Evolutionary conservation across 805 yeast species (phyloP), one percentile per base, ranked within the genome.

Genomic region (Myxozyma melibiosi): DNA sequence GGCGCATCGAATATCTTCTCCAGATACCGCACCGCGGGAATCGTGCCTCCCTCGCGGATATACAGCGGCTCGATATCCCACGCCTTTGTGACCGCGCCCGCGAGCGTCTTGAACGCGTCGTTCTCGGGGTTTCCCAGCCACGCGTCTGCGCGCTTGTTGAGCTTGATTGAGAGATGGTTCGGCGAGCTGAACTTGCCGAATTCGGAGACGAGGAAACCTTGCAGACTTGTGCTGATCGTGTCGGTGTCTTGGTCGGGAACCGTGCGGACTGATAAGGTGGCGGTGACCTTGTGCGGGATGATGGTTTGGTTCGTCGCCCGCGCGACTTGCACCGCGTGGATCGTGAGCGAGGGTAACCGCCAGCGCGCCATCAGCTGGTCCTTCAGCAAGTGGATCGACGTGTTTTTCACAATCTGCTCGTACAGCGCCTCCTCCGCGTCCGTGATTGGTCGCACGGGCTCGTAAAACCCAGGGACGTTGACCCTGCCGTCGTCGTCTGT

Each of bases 41-140:
- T 90, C 0, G 97, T 89, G 0, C 99, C 99, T 59, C 99, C 99
- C 74, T 94, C 99, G 63, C 98, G 81, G 31, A 94, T 88, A 58
- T 84, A 85, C 40, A 92, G 74, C 33, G 63, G 64, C 14, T 55
- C 54, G 53, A 87, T 40, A 0, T 81, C 83, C 99, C 99, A 92
- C 53, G 84, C 88, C 3, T 75, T 70, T 40, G 75, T 73, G 31
- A 92, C 76, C 49, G 87, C 89, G 24, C 81, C 74, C 53, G 79
- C 77, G 34, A 94, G 74, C 7, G 86, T 78, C 65, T 81, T 78
- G 70, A 88, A 94, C 1, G 91, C 89, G 41, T 78, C 78, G 67
- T 88, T 90, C 13, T 77, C 72, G 13, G 91, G 86, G 65, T 94
- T 90, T 3, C 97, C 98, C 8, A 92, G 74, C 99, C 99, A 92